These are phyloP conservation scores for Globisporangium splendens DNA, from an alignment of 352 stramenopile genomes.

Conservation along the genomic window DNA sequence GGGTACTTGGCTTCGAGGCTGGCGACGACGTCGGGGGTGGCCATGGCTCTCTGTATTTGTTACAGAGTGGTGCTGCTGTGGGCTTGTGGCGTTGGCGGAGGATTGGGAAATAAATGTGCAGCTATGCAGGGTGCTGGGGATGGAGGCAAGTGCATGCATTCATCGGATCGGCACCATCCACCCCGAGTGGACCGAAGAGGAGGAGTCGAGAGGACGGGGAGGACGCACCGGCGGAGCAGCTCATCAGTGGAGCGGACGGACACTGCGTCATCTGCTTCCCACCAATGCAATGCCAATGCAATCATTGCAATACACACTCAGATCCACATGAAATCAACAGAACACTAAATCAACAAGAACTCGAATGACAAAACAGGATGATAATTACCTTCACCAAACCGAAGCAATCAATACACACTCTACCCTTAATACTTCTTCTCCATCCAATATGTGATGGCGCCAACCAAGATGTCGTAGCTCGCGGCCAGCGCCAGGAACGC, in stretches of 20 bases:
- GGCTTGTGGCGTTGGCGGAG: not conserved
- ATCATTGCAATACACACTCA: not conserved
- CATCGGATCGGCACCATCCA: not conserved
- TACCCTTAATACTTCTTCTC: constrained; percentile 55
- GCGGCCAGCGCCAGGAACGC: constrained; percentile 64
- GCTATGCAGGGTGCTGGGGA: too few relatives aligned
- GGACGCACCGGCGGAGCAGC: not conserved
- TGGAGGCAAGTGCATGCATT: not conserved
- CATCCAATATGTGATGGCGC: constrained; percentile 68
- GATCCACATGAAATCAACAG: too few relatives aligned
- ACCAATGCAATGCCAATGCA: constrained; percentile 26
- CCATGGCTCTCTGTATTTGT: constrained; percentile 25
- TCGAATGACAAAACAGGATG: too few relatives aligned
- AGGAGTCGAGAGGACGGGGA: not conserved
- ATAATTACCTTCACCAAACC: too few relatives aligned
- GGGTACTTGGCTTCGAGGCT: constrained; percentile 59
- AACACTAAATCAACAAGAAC: too few relatives aligned
- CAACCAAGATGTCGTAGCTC: constrained; percentile 78
- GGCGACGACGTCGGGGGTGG: constrained; percentile 32
- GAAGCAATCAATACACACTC: too few relatives aligned
- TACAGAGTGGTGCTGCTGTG: not conserved
- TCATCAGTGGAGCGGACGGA: not conserved
- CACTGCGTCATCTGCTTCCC: not conserved
- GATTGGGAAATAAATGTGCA: constrained; percentile 8
- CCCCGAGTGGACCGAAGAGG: not conserved